Base-by-base conservation (phyloP, 2,329 filamentous ascomycete genomes). In the Diatrype stigma region DNA sequence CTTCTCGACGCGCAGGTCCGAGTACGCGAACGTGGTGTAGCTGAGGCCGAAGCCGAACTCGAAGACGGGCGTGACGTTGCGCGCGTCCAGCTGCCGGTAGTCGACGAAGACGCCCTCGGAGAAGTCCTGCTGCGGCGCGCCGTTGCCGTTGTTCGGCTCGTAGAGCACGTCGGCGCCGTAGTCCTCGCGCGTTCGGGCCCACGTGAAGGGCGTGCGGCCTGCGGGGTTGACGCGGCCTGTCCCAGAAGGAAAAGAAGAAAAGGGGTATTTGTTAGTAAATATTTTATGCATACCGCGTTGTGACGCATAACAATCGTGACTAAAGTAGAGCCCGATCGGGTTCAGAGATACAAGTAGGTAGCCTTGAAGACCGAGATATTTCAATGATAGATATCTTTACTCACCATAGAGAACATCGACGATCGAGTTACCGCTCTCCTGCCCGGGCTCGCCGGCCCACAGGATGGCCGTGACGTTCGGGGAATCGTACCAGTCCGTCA, bases 381-480 rank as follows among this genome's bases (percentile, higher is more conserved):
- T n/a, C n/a, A n/a, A n/a, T n/a, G n/a, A n/a, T n/a, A n/a, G n/a
- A n/a, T n/a, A n/a, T n/a, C n/a, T n/a, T 37, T 37, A 44, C 40
- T 44, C 8, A 44, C 40, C 90, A 67, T 92, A 96, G 11, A 96
- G 81, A n/a, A 96, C 79, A 60, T 95, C 89, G 11, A 82, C 80
- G 49, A 96, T 82, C 2, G 87, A 79, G 63, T 91, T 89, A 46
- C 91, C 90, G 21, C 85, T 88, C 67, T 96, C 87, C 65, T 96
- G 86, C 11, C 91, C 91, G 0, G 90, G 90, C 17, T 91, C 71
- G 61, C 89, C 88, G 32, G 89, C 89, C 80, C 87, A 94, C 2
- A 96, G 67, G 48, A 96, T 90, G 37, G 89, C 90, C 1, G 89
- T 91, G 46, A 96, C 78, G 68, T 96, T 96, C 34, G 83, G 80